Conservation (phyloP, 257 asterid genomes). For the Fraxinus anomala region DNA sequence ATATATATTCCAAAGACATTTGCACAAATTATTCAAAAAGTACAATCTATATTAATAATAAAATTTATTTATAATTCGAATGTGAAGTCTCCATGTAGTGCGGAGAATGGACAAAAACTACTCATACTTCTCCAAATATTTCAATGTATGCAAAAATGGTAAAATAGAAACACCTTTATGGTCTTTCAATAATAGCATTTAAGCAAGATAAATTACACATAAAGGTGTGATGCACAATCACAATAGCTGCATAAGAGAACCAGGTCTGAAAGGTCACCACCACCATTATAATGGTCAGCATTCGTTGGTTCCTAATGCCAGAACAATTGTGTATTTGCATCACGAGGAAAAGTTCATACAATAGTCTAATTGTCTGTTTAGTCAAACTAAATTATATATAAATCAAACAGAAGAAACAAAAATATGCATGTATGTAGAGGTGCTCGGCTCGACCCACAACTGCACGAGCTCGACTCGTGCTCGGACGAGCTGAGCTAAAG, state of each 20-base stretch:
- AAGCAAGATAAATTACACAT: background rate
- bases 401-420: conserved; percentile 12
- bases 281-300: background rate
- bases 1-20: too few relatives aligned
- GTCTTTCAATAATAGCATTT: background rate
- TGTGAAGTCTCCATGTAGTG: too few relatives aligned
- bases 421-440: background rate
- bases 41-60: too few relatives aligned
- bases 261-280: conserved; percentile 2
- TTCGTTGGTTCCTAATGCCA: background rate
- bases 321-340: background rate
- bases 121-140: background rate
- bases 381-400: background rate
- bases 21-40: too few relatives aligned
- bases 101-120: too few relatives aligned
- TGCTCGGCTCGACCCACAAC: too few relatives aligned
- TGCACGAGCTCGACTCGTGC: too few relatives aligned
- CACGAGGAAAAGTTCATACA: background rate
- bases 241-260: conserved; percentile 9
- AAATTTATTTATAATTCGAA: too few relatives aligned
- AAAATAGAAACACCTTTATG: background rate
- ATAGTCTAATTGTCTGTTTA: background rate
- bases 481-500: too few relatives aligned
- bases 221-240: background rate
- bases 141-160: background rate